These are phyloP conservation scores for Tausonia pullulans DNA, from an alignment of 1,284 basidiomycete species.

Conservation along the genomic window DNA sequence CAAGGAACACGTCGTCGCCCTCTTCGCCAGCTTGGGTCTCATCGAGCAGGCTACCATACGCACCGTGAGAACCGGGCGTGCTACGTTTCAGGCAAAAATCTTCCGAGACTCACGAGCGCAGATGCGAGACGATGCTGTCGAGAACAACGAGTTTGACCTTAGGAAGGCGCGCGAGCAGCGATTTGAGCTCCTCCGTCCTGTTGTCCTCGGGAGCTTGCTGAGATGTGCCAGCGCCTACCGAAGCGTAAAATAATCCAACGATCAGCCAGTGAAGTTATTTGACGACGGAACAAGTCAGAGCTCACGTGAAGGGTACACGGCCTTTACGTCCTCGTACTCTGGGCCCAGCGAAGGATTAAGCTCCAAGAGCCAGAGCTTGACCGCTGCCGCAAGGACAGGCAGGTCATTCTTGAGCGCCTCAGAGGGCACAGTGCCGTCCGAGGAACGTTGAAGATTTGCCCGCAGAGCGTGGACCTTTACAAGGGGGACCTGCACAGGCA, in stretches of 20 bases:
- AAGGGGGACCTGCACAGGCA: slow-evolving; percentile 55
- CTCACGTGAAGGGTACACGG: slow-evolving; percentile 57
- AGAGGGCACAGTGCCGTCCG: slow-evolving; percentile 49
- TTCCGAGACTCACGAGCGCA: slow-evolving; percentile 49
- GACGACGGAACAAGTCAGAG: background rate
- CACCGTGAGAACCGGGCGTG: slow-evolving; percentile 2
- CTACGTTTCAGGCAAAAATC: background rate
- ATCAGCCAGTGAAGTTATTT: background rate
- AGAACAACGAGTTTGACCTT: slow-evolving; percentile 71
- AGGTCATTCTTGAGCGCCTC: slow-evolving; percentile 70
- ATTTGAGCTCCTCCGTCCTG: slow-evolving; percentile 52
- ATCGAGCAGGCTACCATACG: slow-evolving; percentile 45
- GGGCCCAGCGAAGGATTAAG: slow-evolving; percentile 69
- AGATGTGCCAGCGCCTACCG: slow-evolving; percentile 43
- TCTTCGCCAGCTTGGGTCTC: slow-evolving; percentile 55
- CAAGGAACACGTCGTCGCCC: slow-evolving; percentile 59
- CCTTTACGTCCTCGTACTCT: slow-evolving; percentile 83
- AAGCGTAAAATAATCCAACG: no score
- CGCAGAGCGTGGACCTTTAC: slow-evolving; percentile 69
- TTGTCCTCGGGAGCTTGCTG: slow-evolving; percentile 46
- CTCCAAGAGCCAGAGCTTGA: slow-evolving; percentile 68
- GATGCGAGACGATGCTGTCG: slow-evolving; percentile 64
- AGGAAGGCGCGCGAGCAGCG: slow-evolving; percentile 57
- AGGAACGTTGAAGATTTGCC: slow-evolving; percentile 62
- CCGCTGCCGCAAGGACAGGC: slow-evolving; percentile 67